A percentile compares a stretch with the other conserved stretches of the same genome.
Conservation (phyloP, 2,329 filamentous ascomycete genomes). For the Ciborinia camelliae region DNA sequence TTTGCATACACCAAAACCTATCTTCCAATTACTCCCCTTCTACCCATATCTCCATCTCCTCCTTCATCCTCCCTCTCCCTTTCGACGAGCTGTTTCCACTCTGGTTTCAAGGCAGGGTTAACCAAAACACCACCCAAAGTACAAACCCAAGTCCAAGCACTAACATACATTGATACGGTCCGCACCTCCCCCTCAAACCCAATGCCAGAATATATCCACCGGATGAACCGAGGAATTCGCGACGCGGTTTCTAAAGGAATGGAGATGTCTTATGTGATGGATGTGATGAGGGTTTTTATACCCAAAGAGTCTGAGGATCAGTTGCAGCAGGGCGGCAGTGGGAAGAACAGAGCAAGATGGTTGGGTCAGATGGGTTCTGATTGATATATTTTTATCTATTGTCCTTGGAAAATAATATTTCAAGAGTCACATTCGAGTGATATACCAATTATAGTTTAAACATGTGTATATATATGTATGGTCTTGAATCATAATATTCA, state of each 20-base stretch:
- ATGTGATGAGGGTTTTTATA: background rate
- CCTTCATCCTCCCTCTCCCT: background rate
- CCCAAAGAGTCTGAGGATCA: background rate
- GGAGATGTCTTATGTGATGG: background rate
- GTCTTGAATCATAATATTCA: slow-evolving; percentile 4
- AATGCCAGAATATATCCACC: background rate
- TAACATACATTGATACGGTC: background rate
- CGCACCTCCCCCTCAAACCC: background rate
- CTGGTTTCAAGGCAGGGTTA: no score
- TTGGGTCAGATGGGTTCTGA: background rate
- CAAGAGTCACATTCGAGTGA: background rate
- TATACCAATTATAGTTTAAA: background rate
- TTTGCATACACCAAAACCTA: slow-evolving; percentile 44
- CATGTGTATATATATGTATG: background rate
- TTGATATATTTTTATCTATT: background rate
- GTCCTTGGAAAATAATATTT: background rate
- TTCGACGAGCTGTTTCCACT: no score
- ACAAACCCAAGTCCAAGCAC: background rate
- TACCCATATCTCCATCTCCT: background rate
- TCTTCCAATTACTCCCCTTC: background rate
- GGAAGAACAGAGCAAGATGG: background rate
- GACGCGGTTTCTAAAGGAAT: background rate
- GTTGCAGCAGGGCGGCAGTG: background rate
- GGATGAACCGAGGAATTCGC: background rate
- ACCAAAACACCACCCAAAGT: no score